A percentile compares a stretch with the other conserved stretches of the same genome.
Conservation (phyloP, 169 alveolate species). For the Cryptosporidium meleagridis region DNA sequence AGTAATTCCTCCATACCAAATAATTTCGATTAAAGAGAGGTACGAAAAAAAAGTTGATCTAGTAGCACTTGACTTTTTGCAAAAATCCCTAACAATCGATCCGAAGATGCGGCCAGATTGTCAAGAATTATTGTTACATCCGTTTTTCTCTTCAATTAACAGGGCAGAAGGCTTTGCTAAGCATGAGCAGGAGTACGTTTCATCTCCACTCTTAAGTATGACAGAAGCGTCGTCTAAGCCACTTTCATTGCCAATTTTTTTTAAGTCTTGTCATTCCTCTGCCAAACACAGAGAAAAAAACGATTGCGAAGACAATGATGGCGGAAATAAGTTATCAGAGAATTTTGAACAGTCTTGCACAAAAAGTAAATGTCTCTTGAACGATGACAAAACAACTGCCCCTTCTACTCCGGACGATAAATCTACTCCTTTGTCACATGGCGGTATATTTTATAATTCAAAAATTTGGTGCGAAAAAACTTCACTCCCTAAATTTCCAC, state of each 20-base stretch:
- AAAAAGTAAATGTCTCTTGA: neutral
- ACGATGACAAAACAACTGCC: constrained; percentile 69
- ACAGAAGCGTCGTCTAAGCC: neutral
- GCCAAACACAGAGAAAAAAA: neutral
- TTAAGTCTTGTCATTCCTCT: neutral
- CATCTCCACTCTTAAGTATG: neutral
- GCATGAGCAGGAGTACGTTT: neutral
- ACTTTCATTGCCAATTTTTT: neutral
- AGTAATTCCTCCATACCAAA: constrained; percentile 63
- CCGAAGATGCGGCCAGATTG: constrained; percentile 85
- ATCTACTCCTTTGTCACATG: neutral
- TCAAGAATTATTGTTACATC: constrained; percentile 84
- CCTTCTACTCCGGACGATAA: constrained; percentile 67
- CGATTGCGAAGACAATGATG: neutral
- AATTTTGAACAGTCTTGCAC: neutral
- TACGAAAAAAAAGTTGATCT: constrained; percentile 83
- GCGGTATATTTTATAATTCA: neutral
- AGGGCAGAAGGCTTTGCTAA: neutral
- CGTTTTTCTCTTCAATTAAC: constrained; percentile 79
- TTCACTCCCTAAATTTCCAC: constrained; percentile 31
- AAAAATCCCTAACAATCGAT: constrained; percentile 85
- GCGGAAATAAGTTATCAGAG: neutral
- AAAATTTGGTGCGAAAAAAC: constrained; percentile 1
- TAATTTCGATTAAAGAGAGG: constrained; percentile 82
- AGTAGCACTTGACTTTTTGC: constrained; percentile 84